Evolutionary conservation across 1,284 basidiomycete genomes (phyloP).

Genomic region (Puccinia novopanici): DNA sequence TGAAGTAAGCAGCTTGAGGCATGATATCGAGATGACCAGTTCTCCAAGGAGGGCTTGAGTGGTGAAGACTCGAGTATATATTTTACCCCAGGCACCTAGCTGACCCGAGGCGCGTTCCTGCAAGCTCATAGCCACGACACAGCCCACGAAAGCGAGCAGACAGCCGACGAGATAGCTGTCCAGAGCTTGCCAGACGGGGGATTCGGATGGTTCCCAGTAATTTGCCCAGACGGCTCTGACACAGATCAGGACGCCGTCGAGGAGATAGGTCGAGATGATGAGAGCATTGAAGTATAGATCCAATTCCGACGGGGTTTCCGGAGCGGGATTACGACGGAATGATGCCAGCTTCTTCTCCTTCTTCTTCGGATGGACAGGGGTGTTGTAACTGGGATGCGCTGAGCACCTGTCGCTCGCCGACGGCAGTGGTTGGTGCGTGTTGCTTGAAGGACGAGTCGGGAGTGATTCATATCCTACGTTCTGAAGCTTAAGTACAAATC

Average conservation of each 20-base stretch:
- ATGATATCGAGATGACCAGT: conserved; percentile 25
- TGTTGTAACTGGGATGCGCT: neutral
- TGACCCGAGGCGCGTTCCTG: conserved; percentile 39
- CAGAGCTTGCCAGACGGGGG: conserved; percentile 30
- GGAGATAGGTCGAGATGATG: conserved; percentile 56
- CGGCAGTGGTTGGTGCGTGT: neutral
- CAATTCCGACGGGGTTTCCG: conserved; percentile 70
- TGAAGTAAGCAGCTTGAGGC: conserved; percentile 25
- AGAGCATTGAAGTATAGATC: conserved; percentile 72
- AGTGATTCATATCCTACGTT: conserved; percentile 49
- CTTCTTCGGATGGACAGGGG: neutral
- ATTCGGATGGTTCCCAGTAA: conserved; percentile 63
- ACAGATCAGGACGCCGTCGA: conserved; percentile 65
- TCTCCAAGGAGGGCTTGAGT: conserved; percentile 36
- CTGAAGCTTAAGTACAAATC: conserved; percentile 45
- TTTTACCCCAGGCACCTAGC: conserved; percentile 41
- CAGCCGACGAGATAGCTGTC: conserved; percentile 32
- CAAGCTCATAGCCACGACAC: conserved; percentile 39
- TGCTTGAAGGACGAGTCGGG: conserved; percentile 25
- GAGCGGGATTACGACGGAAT: conserved; percentile 72
- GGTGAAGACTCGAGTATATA: conserved; percentile 37
- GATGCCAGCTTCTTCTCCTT: conserved; percentile 61
- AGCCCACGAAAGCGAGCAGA: conserved; percentile 34
- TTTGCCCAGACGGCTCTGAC: conserved; percentile 68
- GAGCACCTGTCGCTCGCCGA: neutral